A percentile compares a stretch with the other conserved stretches of the same genome.
Conservation (phyloP, 1,284 basidiomycete genomes). For the Cryptococcus wingfieldii region DNA sequence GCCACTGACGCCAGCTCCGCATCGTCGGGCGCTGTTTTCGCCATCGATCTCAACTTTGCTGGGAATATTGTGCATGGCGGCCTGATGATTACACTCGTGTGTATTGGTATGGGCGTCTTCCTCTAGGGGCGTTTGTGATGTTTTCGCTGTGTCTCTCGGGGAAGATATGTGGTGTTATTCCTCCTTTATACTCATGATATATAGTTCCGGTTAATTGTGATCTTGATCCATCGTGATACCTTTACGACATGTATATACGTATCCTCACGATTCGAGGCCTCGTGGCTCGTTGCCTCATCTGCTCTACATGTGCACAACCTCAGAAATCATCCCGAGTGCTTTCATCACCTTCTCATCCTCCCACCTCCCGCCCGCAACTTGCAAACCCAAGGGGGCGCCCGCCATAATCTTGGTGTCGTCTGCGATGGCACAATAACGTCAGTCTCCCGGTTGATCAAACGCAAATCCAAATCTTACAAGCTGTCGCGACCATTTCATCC, state of each 20-base stretch:
- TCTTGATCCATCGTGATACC: no score
- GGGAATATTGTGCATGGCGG: conserved; percentile 10
- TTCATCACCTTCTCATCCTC: not conserved
- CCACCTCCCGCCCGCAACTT: not conserved
- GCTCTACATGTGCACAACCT: not conserved
- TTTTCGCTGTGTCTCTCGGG: no score
- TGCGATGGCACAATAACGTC: not conserved
- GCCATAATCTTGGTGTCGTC: not conserved
- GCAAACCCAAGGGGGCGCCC: not conserved
- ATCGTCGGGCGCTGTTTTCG: not conserved
- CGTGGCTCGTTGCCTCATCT: no score
- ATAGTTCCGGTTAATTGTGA: no score
- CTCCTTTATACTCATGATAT: no score
- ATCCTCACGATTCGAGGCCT: no score
- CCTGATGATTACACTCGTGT: conserved; percentile 10
- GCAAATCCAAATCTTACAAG: no score
- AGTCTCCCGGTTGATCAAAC: no score
- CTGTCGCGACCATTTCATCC: no score
- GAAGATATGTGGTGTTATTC: no score
- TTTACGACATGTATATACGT: no score
- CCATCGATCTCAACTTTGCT: not conserved
- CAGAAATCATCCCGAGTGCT: not conserved
- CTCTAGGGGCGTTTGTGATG: not conserved
- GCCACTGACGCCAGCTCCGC: conserved; percentile 15
- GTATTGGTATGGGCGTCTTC: conserved; percentile 10